phyloP scores from a whole-genome alignment of 129 eudicot genomes.

The Tagetes patula region DNA sequence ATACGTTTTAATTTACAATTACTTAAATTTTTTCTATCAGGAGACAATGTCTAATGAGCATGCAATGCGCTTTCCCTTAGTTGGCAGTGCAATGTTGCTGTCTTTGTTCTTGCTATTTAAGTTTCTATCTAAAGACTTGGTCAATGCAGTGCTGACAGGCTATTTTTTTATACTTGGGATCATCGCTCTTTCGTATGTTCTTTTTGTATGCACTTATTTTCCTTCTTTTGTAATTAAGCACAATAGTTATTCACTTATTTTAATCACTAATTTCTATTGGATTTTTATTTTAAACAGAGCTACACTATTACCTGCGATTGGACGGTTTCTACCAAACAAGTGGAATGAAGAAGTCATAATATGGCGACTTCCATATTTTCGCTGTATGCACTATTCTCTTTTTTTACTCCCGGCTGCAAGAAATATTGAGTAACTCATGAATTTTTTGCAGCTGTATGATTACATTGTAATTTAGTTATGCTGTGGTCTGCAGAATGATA shows the following conservation, averaged over 20 bases:
- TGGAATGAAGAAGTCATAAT: constrained; percentile 79
- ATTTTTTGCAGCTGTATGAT: constrained; percentile 29
- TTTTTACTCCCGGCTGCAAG: constrained; percentile 13
- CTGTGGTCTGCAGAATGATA: constrained; percentile 37
- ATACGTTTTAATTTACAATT: constrained; percentile 4
- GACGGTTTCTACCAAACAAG: constrained; percentile 64
- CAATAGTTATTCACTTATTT: background rate
- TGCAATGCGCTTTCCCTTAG: constrained; percentile 98
- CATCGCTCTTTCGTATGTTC: constrained; percentile 87
- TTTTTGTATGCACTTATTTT: constrained; percentile 38
- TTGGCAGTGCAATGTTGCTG: constrained; percentile 92
- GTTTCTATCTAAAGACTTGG: constrained; percentile 89
- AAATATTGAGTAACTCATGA: constrained; percentile 6
- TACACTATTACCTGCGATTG: constrained; percentile 79
- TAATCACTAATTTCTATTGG: background rate
- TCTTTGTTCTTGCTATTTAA: constrained; percentile 88
- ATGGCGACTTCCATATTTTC: constrained; percentile 75
- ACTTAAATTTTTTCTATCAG: constrained; percentile 36
- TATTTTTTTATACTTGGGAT: constrained; percentile 90
- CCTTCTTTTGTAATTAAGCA: constrained; percentile 15
- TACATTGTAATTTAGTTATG: constrained; percentile 15
- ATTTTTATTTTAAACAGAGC: constrained; percentile 49
- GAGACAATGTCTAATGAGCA: constrained; percentile 96
- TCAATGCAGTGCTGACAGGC: constrained; percentile 81
- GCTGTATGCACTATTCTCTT: constrained; percentile 48